A percentile compares a stretch with the other conserved stretches of the same genome.
Conservation (phyloP, 345 rosid genomes). For the Salix purpurea region DNA sequence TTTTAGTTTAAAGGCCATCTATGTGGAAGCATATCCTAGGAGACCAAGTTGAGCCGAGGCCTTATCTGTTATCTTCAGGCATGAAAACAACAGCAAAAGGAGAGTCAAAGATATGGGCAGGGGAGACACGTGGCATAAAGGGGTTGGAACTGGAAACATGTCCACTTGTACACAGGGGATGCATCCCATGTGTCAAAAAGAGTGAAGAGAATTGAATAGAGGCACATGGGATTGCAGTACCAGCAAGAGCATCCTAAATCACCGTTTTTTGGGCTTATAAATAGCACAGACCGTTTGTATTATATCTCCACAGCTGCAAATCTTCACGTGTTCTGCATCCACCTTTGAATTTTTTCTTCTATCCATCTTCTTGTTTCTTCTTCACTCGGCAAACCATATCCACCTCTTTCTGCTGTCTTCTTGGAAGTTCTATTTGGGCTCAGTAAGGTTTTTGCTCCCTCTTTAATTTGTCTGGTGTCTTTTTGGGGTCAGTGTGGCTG, state of each 20-base stretch:
- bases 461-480: not conserved
- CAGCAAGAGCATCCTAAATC: not conserved
- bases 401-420: not conserved
- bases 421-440: not conserved
- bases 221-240: constrained; percentile 15
- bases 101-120: constrained; percentile 14
- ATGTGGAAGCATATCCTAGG: constrained; percentile 15
- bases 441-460: not conserved
- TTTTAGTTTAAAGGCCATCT: constrained; percentile 18
- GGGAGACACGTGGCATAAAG: constrained; percentile 18
- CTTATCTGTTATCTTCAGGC: constrained; percentile 31
- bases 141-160: constrained; percentile 20
- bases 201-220: not conserved
- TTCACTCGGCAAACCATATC: constrained; percentile 36
- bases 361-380: constrained; percentile 4
- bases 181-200: constrained; percentile 18
- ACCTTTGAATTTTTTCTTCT: not conserved
- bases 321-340: constrained; percentile 40
- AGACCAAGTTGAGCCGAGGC: constrained; percentile 21
- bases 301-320: constrained; percentile 14
- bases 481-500: constrained; percentile 23
- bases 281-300: constrained; percentile 15
- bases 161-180: constrained; percentile 19
- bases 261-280: constrained; percentile 36
- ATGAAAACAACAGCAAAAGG: constrained; percentile 2